These are phyloP conservation scores for Aspergillus bridgeri DNA, from an alignment of 495 filamentous ascomycete genomes.

Conservation along the genomic window DNA sequence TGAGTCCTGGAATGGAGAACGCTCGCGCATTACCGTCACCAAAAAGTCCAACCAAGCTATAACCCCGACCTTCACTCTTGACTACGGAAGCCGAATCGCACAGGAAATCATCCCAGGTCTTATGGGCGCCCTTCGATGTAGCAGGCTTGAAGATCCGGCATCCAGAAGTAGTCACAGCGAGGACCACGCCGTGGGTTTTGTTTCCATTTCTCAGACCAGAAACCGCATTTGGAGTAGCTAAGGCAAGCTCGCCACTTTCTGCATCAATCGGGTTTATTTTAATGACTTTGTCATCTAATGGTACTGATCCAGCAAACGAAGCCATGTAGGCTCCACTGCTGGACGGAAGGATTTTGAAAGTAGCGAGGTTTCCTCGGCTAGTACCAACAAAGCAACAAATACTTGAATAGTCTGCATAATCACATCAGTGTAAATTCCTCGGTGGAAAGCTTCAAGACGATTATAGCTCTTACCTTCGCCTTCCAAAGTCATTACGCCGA, in stretches of 20 bases:
- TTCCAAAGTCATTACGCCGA: slow-evolving; percentile 89
- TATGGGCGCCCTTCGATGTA: slow-evolving; percentile 79
- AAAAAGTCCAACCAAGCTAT: slow-evolving; percentile 79
- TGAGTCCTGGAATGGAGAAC: slow-evolving; percentile 80
- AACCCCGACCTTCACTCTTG: slow-evolving; percentile 65
- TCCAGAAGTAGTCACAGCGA: slow-evolving; percentile 68
- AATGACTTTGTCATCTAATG: slow-evolving; percentile 69
- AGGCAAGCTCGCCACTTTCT: slow-evolving; percentile 69
- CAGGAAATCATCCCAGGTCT: slow-evolving; percentile 75
- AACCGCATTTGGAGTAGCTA: slow-evolving; percentile 70
- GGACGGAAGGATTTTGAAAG: slow-evolving; percentile 83
- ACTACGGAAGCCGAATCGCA: slow-evolving; percentile 76
- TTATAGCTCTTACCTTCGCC: slow-evolving; percentile 58
- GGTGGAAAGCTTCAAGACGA: not conserved
- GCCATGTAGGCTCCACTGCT: slow-evolving; percentile 68
- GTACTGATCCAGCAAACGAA: slow-evolving; percentile 60
- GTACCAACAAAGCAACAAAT: slow-evolving; percentile 92
- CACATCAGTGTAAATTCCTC: slow-evolving; percentile 18
- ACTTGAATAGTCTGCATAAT: slow-evolving; percentile 70
- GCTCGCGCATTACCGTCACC: slow-evolving; percentile 72
- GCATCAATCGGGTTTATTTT: slow-evolving; percentile 73
- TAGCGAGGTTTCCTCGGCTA: slow-evolving; percentile 73
- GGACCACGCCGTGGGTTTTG: slow-evolving; percentile 66
- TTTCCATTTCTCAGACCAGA: slow-evolving; percentile 65
- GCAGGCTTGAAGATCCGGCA: slow-evolving; percentile 84